phyloP scores from a whole-genome alignment of 2,329 filamentous ascomycete species.

The Colletotrichum coccodes region DNA sequence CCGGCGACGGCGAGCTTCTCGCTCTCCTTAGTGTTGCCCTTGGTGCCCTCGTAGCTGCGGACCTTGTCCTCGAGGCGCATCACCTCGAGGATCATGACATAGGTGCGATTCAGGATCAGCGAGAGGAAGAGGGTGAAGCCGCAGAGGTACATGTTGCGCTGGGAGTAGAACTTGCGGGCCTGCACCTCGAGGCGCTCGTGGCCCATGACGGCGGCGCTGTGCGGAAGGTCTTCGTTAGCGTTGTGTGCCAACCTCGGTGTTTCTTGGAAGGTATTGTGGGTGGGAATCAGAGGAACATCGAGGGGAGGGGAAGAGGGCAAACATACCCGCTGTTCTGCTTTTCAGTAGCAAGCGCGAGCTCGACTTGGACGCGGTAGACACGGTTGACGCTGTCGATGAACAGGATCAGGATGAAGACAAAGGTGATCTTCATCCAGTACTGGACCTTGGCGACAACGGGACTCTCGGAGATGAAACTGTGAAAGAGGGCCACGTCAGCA shows the following conservation, averaged over 20 bases:
- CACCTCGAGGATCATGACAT: slow-evolving; percentile 94
- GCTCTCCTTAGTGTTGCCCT: slow-evolving; percentile 70
- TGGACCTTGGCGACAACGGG: slow-evolving; percentile 88
- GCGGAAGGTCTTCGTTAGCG: background rate
- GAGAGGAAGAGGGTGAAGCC: slow-evolving; percentile 99
- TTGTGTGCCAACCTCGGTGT: background rate
- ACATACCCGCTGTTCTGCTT: slow-evolving; percentile 62
- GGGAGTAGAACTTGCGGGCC: slow-evolving; percentile 99
- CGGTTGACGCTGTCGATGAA: slow-evolving; percentile 97
- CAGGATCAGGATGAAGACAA: slow-evolving; percentile 98
- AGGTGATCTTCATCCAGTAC: slow-evolving; percentile 98
- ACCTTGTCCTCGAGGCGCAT: slow-evolving; percentile 93
- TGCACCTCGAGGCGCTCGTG: slow-evolving; percentile 98
- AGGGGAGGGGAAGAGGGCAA: background rate
- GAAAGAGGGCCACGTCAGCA: slow-evolving; percentile 3
- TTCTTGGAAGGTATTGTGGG: background rate
- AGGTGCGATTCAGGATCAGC: slow-evolving; percentile 98
- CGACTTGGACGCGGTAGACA: slow-evolving; percentile 84
- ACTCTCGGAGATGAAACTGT: slow-evolving; percentile 92
- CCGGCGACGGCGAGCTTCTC: slow-evolving; percentile 79
- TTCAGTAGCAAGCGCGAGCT: slow-evolving; percentile 80
- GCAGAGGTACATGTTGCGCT: slow-evolving; percentile 99
- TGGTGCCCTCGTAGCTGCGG: slow-evolving; percentile 76
- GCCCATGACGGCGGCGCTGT: slow-evolving; percentile 77
- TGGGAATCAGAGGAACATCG: slow-evolving; percentile 8